Evolutionary conservation across 371 early-diverging fungal species (phyloP), one percentile per base, ranked within the genome.

Genomic region (Mucor indicus): DNA sequence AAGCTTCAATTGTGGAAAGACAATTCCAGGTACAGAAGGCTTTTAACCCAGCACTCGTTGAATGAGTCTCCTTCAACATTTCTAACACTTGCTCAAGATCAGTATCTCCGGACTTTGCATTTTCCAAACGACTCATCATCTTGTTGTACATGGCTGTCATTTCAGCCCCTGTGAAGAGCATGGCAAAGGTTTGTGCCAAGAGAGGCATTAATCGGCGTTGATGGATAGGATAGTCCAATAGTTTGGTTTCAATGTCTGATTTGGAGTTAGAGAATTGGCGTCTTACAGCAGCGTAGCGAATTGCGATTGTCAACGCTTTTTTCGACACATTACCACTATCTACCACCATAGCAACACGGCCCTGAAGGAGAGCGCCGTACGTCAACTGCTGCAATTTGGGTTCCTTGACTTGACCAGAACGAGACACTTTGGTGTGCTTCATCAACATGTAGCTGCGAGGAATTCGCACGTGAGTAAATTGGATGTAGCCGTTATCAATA

Each of bases 11-110:
- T 31, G 87, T 90, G 61, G 81, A 84, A 30, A 93, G 73, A 31
- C 86, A 84, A 59, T 83, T 87, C 91, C 94, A 94, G 10, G 95
- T 95, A 70, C 94, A 92, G 60, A 92, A 92, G 17, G 93, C 92
- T 75, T 95, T 95, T 50, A 95, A 77, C 27, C 95, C 95, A 10
- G 94, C 93, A 31, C 84, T 83, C 41, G 94, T 94, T 11, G 92
- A 87, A 58, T 95, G 95, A 4, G 93, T 87, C 60, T 93, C 93
- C 76, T 92, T 94, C 53, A 95, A 79, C 41, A 76, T 72, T 35
- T 86, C 90, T 49, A 89, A 53, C 3, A 89, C 83, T 8, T 80
- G 77, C 23, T 75, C 75, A 57, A 86, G 60, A 56, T 86, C 80
- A 15, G 64, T 60, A 56, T 85, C 88, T 30, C 75, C 86, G 19